Evolutionary conservation across 1,139 yeast species (phyloP).

Genomic region (Yamadazyma taylorii): DNA sequence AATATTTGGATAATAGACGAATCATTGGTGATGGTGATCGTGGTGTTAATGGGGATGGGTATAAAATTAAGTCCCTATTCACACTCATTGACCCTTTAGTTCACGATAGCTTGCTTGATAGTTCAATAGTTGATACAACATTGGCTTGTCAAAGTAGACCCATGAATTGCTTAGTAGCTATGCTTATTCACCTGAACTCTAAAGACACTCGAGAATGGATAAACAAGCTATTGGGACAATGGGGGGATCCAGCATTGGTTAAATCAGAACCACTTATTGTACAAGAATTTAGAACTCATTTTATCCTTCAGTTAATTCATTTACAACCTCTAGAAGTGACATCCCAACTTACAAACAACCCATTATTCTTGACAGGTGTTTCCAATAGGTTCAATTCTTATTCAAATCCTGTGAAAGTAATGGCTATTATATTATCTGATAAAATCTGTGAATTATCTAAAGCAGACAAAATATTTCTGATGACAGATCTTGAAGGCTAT

Average conservation of each 20-base stretch:
- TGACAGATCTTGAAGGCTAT: slow-evolving; percentile 12
- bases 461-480: slow-evolving; percentile 34
- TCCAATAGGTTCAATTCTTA: slow-evolving; percentile 46
- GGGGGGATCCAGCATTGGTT: slow-evolving; percentile 32
- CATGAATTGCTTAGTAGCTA: slow-evolving; percentile 5
- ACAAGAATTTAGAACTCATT: slow-evolving; percentile 37
- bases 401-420: slow-evolving; percentile 38
- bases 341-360: slow-evolving; percentile 22
- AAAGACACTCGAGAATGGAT: slow-evolving; percentile 1
- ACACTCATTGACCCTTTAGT: background rate
- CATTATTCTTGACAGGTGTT: slow-evolving; percentile 39
- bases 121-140: background rate
- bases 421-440: slow-evolving; percentile 51
- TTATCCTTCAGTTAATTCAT: slow-evolving; percentile 35
- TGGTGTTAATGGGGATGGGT: too few relatives aligned
- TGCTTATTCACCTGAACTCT: background rate
- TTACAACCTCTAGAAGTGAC: slow-evolving; percentile 18
- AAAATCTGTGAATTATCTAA: slow-evolving; percentile 36
- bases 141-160: slow-evolving; percentile 4
- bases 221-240: slow-evolving; percentile 18
- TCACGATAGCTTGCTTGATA: background rate
- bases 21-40: slow-evolving; percentile 2
- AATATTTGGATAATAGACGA: slow-evolving; percentile 4
- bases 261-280: slow-evolving; percentile 33
- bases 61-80: background rate